Evolutionary conservation across 192 early-diverging fungal genomes (phyloP).

Genomic region (Backusella mclennaniae): DNA sequence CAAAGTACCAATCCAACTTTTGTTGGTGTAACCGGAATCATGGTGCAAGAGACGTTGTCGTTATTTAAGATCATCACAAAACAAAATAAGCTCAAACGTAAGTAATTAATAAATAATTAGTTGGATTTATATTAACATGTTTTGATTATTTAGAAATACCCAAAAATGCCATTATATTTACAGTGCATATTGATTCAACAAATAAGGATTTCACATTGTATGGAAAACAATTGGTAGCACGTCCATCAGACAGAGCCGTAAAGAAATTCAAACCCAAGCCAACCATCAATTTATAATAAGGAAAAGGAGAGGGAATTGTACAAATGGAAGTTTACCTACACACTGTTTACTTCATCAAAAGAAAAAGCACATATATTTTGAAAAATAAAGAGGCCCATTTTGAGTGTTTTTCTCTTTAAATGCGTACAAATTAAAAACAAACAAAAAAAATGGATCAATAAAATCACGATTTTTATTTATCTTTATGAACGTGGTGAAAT

Average conservation of each 20-base stretch:
- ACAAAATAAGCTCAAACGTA: slow-evolving; percentile 62
- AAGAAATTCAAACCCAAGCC: slow-evolving; percentile 17
- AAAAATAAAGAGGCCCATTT: too few relatives aligned
- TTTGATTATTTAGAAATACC: neutral
- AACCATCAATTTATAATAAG: slow-evolving; percentile 7
- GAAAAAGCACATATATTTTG: too few relatives aligned
- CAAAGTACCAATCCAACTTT: slow-evolving; percentile 76
- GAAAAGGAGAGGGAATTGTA: neutral
- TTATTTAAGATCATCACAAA: slow-evolving; percentile 76
- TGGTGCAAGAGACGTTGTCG: slow-evolving; percentile 88
- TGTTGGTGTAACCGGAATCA: slow-evolving; percentile 78
- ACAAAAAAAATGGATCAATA: neutral
- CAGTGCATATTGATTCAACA: neutral
- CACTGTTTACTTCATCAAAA: neutral
- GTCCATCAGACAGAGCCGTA: slow-evolving; percentile 11
- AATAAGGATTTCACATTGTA: slow-evolving; percentile 8
- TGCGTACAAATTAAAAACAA: neutral
- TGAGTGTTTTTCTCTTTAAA: too few relatives aligned
- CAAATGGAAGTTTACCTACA: neutral
- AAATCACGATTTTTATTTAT: neutral
- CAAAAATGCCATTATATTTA: slow-evolving; percentile 1
- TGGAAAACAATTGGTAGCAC: slow-evolving; percentile 7
- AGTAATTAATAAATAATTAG: neutral
- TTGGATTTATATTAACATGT: neutral
- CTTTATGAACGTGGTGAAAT: neutral